A percentile compares a stretch with the other conserved stretches of the same genome.
phyloP scores from a whole-genome alignment of 2,329 filamentous ascomycete species.

The Cadophora sp. region DNA sequence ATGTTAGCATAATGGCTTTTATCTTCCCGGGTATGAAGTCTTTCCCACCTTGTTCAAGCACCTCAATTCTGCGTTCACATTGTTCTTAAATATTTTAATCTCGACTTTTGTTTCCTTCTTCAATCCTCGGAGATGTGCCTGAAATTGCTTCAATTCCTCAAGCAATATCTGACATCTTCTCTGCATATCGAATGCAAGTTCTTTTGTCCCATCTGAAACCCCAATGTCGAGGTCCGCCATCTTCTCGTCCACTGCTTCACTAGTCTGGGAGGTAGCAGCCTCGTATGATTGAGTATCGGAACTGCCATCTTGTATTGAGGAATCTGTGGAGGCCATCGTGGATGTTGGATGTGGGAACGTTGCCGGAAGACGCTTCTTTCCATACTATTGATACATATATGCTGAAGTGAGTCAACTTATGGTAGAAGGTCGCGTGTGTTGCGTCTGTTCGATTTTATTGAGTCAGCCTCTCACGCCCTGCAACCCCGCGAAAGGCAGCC shows the following conservation, averaged over 20 bases:
- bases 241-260: conserved; percentile 14
- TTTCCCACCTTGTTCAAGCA: conserved; percentile 51
- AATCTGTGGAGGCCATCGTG: not conserved
- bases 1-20: conserved; percentile 8
- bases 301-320: not conserved
- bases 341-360: not conserved
- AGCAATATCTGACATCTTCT: conserved; percentile 47
- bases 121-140: conserved; percentile 48
- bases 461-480: conserved; percentile 10
- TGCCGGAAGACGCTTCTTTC: not conserved
- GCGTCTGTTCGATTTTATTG: not conserved
- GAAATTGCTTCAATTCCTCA: conserved; percentile 52
- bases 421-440: not conserved
- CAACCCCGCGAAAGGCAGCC: not conserved
- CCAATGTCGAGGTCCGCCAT: conserved; percentile 15
- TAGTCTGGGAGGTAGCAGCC: conserved; percentile 21
- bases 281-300: conserved; percentile 2
- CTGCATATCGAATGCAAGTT: conserved; percentile 39
- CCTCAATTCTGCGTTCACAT: conserved; percentile 54
- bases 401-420: not conserved
- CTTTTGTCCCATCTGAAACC: conserved; percentile 22
- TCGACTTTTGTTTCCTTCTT: conserved; percentile 56
- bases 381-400: not conserved
- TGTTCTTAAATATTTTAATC: conserved; percentile 54
- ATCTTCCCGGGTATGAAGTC: not conserved